phyloP scores from a whole-genome alignment of 768 basidiomycete genomes.

The Pleurotus ostreatus region DNA sequence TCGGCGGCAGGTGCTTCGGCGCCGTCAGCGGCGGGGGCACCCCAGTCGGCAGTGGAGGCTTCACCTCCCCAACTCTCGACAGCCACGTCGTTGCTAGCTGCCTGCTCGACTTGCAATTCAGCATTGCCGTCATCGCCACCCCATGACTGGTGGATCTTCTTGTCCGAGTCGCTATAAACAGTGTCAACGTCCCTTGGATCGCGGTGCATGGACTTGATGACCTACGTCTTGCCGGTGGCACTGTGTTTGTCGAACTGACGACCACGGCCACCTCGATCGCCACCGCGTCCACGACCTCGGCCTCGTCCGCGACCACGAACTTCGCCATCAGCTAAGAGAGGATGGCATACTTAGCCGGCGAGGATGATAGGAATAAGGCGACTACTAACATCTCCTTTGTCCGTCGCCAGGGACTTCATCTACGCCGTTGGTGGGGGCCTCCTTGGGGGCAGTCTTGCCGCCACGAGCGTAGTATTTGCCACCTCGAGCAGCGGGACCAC shows the following conservation, averaged over 20 bases:
- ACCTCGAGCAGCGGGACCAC: constrained; percentile 57
- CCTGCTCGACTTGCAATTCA: constrained; percentile 79
- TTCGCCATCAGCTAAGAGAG: constrained; percentile 36
- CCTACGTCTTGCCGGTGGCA: constrained; percentile 78
- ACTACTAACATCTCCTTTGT: constrained; percentile 33
- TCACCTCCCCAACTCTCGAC: constrained; percentile 40
- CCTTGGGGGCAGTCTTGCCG: constrained; percentile 38
- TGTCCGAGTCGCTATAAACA: constrained; percentile 77
- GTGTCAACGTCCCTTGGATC: constrained; percentile 9
- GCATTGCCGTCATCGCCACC: constrained; percentile 85
- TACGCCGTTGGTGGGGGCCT: constrained; percentile 15
- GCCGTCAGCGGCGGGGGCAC: constrained; percentile 20
- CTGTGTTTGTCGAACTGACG: constrained; percentile 86
- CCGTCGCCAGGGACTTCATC: constrained; percentile 20
- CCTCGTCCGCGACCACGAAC: constrained; percentile 40
- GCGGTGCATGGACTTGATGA: constrained; percentile 11
- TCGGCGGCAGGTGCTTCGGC: constrained; percentile 31
- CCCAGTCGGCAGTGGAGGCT: constrained; percentile 24
- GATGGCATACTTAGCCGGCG: constrained; percentile 4
- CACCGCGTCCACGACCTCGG: constrained; percentile 48
- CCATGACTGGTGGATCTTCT: constrained; percentile 94
- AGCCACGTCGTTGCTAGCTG: constrained; percentile 59
- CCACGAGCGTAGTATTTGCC: constrained; percentile 73
- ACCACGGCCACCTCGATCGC: constrained; percentile 53
- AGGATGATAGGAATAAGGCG: constrained; percentile 1